Evolutionary conservation across 345 rosid genomes (phyloP).

Genomic region (Sapria himalayana): DNA sequence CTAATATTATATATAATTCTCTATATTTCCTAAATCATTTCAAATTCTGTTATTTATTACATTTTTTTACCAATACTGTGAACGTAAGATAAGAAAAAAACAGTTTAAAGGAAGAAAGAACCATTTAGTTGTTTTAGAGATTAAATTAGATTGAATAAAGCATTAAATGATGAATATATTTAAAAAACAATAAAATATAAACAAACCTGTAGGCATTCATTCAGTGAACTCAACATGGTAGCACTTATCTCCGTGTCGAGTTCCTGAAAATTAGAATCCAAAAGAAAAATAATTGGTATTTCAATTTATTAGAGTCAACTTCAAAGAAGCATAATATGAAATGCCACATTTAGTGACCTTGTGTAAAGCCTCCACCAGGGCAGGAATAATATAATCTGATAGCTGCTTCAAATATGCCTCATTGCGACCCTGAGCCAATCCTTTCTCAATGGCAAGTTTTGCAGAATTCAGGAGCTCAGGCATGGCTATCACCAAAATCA

Average conservation of each 20-base stretch:
- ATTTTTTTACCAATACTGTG: no score
- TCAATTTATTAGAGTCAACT: constrained; percentile 1
- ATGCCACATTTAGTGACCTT: constrained; percentile 31
- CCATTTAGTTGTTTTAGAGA: no score
- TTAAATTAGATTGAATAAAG: no score
- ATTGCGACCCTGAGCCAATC: constrained; percentile 63
- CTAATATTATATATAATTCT: no score
- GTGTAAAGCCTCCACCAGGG: constrained; percentile 82
- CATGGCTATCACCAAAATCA: constrained; percentile 49
- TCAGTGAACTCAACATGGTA: constrained; percentile 86
- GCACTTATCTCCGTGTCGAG: constrained; percentile 96
- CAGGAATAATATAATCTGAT: constrained; percentile 83
- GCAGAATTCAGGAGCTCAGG: constrained; percentile 92
- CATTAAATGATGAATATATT: no score
- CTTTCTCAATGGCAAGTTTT: constrained; percentile 89
- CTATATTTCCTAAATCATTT: no score
- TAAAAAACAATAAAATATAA: no score
- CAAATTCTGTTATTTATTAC: no score
- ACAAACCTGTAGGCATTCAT: constrained; percentile 89
- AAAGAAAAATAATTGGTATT: no score
- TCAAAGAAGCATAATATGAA: not conserved
- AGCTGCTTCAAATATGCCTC: constrained; percentile 79
- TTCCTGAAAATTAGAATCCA: constrained; percentile 65
- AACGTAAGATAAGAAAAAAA: no score
- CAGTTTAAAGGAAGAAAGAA: no score